Evolutionary conservation across 345 rosid genomes (phyloP), one percentile per base, ranked within the genome.

Genomic region (Eucalyptus viminalis): DNA sequence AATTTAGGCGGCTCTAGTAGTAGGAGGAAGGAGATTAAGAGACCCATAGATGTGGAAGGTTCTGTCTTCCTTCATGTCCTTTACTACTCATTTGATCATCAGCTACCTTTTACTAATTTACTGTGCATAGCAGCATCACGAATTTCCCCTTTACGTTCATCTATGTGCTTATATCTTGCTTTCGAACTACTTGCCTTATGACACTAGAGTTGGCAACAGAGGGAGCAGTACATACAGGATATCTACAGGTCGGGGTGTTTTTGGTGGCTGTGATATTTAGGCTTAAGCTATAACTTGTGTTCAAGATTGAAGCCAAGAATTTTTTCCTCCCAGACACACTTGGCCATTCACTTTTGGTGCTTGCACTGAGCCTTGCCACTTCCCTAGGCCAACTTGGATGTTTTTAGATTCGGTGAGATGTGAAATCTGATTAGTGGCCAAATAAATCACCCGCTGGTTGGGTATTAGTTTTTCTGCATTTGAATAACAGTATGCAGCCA

Each of bases 21-120:
- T 81, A 34, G 5, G 91, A 93, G 94, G 94, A 95, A 92, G 92
- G 95, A 93, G 92, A 88, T 91, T 90, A 95, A 92, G 93, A 90
- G 88, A 54, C 81, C 89, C 88, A 51, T 86, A 8, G 53, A 88
- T 53, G 86, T 96, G 94, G 90, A 96, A 96, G 89, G 89, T 88
- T 88, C 80, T 53, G 43, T 7, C 88, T 86, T 85, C 53, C 44
- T 54, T 51, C 53, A 8, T 34, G 49, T 88, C 34, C 47, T 88
- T 51, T 44, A 16, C 86, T 76, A 76, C 47, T 76, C 47, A 40
- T 76, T 76, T 22, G 47, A 76, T 76, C 85, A 40, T 40, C 47
- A 40, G 47, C 85, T 37, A 40, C 83, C 83, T 76, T 76, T 40
- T 40, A 76, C 47, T 22, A 40, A 76, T 40, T 76, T 76, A 76